Evolutionary conservation across 495 filamentous ascomycete genomes (phyloP).

Genomic region (Talaromyces stipitatus): DNA sequence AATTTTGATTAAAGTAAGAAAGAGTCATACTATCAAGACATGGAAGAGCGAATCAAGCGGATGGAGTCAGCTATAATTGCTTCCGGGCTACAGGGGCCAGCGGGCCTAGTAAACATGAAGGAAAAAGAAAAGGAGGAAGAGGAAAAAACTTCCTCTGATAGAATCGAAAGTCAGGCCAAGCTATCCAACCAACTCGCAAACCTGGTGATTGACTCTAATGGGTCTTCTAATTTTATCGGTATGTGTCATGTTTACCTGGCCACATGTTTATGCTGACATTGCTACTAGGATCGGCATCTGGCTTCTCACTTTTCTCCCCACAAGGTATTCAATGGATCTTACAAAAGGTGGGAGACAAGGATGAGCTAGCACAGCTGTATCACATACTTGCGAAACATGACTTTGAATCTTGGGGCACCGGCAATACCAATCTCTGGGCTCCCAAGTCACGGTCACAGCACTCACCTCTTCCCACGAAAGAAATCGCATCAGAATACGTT

Average conservation of each 20-base stretch:
- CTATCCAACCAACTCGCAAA: conserved; percentile 1
- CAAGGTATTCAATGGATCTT: conserved; percentile 1
- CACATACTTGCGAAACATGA: background rate
- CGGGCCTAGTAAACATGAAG: background rate
- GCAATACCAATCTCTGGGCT: background rate
- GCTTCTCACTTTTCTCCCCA: conserved; percentile 2
- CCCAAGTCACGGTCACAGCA: conserved; percentile 1
- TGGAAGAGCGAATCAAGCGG: conserved; percentile 3
- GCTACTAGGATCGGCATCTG: background rate
- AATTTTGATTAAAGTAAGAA: background rate
- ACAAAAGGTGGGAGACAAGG: conserved; percentile 1
- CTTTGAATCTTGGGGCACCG: background rate
- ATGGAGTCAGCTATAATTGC: conserved; percentile 4
- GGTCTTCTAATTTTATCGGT: conserved; percentile 6
- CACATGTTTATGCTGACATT: background rate
- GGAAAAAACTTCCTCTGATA: background rate
- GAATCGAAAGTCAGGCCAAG: conserved; percentile 2
- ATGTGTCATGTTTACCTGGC: background rate
- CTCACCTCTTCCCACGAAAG: background rate
- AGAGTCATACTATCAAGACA: conserved; percentile 1
- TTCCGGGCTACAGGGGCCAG: background rate
- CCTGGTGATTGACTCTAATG: conserved; percentile 1
- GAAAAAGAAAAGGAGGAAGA: background rate
- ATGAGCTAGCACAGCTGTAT: background rate
- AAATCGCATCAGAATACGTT: background rate